These are phyloP conservation scores for Plicaturopsis crispa DNA, from an alignment of 768 basidiomycete species.

Conservation along the genomic window DNA sequence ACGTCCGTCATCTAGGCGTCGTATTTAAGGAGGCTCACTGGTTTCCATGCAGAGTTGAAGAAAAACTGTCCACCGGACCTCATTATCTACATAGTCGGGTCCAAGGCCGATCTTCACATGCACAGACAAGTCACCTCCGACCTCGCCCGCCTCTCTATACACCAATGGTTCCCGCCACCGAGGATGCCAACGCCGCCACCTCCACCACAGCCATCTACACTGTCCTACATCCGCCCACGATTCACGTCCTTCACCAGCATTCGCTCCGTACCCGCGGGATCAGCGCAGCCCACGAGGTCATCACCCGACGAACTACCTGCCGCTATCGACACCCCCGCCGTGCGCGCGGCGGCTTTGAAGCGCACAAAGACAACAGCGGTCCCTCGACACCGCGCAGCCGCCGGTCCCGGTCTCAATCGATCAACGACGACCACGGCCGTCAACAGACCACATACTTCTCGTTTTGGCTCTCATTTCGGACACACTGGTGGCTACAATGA, in stretches of 20 bases:
- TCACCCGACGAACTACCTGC: conserved; percentile 52
- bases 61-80: conserved; percentile 84
- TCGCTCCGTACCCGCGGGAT: conserved; percentile 53
- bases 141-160: conserved; percentile 74
- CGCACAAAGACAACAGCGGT: conserved; percentile 42
- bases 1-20: conserved; percentile 11
- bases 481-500: conserved; percentile 48
- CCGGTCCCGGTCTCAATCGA: conserved; percentile 36
- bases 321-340: conserved; percentile 54
- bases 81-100: conserved; percentile 92
- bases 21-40: conserved; percentile 7
- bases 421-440: conserved; percentile 39
- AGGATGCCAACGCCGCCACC: conserved; percentile 58
- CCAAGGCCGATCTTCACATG: conserved; percentile 76
- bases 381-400: conserved; percentile 37
- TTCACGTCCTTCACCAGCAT: conserved; percentile 66
- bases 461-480: conserved; percentile 53
- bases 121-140: conserved; percentile 76
- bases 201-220: conserved; percentile 50
- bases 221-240: conserved; percentile 72
- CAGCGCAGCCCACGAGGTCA: conserved; percentile 33
- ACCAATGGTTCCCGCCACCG: conserved; percentile 85
- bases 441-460: conserved; percentile 43
- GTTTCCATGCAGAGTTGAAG: conserved; percentile 60
- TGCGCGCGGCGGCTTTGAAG: conserved; percentile 42